Evolutionary conservation across 2,329 filamentous ascomycete species (phyloP).

Genomic region (Fusarium sp.): DNA sequence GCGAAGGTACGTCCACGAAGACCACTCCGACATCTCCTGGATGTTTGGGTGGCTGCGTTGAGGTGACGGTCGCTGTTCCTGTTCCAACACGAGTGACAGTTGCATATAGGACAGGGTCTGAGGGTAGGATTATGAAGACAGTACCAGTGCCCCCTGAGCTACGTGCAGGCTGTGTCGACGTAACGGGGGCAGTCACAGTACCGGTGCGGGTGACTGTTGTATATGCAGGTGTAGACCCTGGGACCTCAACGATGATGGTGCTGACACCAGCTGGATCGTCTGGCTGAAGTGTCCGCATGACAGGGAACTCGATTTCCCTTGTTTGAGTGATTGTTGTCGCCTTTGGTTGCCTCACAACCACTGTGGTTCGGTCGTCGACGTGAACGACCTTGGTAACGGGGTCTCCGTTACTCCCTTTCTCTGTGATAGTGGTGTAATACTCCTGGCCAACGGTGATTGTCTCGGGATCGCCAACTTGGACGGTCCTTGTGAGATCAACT

Average conservation of each 20-base stretch:
- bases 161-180: background rate
- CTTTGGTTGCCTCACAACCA: background rate
- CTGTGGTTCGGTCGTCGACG: background rate
- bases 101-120: background rate
- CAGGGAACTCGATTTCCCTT: background rate
- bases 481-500: background rate
- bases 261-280: accelerated
- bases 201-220: background rate
- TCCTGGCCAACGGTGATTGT: background rate
- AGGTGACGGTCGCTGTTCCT: background rate
- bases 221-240: background rate
- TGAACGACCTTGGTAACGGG: background rate
- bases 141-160: background rate
- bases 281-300: background rate
- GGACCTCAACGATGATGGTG: background rate
- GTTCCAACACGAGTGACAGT: background rate
- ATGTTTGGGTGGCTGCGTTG: background rate
- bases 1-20: background rate
- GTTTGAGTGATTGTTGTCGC: background rate
- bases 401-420: background rate
- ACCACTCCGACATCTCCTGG: background rate
- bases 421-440: background rate
- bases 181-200: background rate
- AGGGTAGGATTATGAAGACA: background rate
- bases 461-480: background rate